These are phyloP conservation scores for Lipomyces orientalis DNA, from an alignment of 805 yeast species.

Conservation along the genomic window DNA sequence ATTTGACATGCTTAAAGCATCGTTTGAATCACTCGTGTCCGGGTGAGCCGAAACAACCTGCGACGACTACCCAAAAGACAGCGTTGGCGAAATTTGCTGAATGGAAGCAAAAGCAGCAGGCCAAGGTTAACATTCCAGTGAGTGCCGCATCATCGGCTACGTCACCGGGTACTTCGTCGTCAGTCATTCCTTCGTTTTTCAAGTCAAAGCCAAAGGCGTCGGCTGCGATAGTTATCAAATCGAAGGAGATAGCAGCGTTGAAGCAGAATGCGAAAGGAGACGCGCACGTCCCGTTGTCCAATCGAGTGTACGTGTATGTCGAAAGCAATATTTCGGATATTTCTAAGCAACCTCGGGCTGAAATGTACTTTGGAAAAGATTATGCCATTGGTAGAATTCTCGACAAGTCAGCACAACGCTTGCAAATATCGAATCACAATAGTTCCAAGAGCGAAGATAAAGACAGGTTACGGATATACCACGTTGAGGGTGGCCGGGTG, in stretches of 20 bases:
- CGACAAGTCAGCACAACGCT: constrained; percentile 57
- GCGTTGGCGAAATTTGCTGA: constrained; percentile 37
- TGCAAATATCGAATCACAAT: constrained; percentile 57
- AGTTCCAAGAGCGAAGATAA: constrained; percentile 50
- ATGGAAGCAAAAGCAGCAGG: constrained; percentile 31
- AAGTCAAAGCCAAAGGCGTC: constrained; percentile 21
- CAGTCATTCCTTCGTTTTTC: constrained; percentile 13
- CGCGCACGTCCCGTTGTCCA: constrained; percentile 49
- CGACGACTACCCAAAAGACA: constrained; percentile 9
- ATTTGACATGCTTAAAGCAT: constrained; percentile 46
- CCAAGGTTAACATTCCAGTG: neutral
- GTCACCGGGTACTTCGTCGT: constrained; percentile 3
- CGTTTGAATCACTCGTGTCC: constrained; percentile 37
- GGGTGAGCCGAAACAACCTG: constrained; percentile 21
- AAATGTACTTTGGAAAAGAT: constrained; percentile 56
- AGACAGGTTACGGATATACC: constrained; percentile 54
- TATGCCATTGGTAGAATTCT: constrained; percentile 68
- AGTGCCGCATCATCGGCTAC: constrained; percentile 1
- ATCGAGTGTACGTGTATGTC: constrained; percentile 59
- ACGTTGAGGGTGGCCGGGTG: constrained; percentile 46
- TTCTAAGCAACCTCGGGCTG: constrained; percentile 23
- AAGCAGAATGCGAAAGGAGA: constrained; percentile 61
- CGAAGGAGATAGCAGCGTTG: constrained; percentile 50
- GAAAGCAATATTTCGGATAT: neutral
- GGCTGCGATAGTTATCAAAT: constrained; percentile 38